Base-by-base conservation (phyloP, 2,329 filamentous ascomycete genomes). In the Verticillium longisporum region DNA sequence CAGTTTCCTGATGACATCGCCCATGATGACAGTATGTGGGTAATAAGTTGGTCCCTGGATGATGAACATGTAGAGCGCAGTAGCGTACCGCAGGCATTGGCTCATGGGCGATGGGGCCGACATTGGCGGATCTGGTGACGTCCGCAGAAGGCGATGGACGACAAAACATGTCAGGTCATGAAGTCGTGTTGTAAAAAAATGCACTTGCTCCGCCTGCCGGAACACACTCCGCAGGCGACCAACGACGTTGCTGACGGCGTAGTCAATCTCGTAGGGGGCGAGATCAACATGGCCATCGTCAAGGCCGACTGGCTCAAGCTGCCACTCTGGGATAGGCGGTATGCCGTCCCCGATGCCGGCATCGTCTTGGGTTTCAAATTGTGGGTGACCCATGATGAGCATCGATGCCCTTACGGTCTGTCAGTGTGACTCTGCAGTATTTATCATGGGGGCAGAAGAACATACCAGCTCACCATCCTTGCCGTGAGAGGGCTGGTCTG, bases 121-220 rank as follows among this genome's bases (percentile, higher is more conserved):
- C 7, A 9, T 13, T 3, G 45, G 21, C 10, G 45, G 9, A 13
- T 53, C n/a, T 53, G 45, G 45, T 21, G n/a, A 9, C 4, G 45
- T 11, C 4, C 21, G 45, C 0, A 85, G 62, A 1, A 86, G 72
- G 26, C 75, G 74, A 62, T 85, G 83, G 1, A 85, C 69, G 26
- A 81, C 77, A 64, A 82, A 85, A 58, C 80, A 83, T 6, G 80
- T 80, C 1, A 86, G 71, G 60, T 85, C 83, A 61, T 86, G 83
- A 0, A 85, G 74, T 55, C 76, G 72, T 0, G 78, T 79, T 0
- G 71, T 71, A 1, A 77, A 64, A 0, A 81, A 62, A 0, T 66
- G 66, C 10, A 55, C 61, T 0, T 60, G 60, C 13, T 69, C 62
- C 0, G 73, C 67, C 4, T 70, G 68, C 1, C 75, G 71, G 57